These are phyloP conservation scores for Hypoxylon perforatum DNA, from an alignment of 495 filamentous ascomycete species.

Conservation along the genomic window DNA sequence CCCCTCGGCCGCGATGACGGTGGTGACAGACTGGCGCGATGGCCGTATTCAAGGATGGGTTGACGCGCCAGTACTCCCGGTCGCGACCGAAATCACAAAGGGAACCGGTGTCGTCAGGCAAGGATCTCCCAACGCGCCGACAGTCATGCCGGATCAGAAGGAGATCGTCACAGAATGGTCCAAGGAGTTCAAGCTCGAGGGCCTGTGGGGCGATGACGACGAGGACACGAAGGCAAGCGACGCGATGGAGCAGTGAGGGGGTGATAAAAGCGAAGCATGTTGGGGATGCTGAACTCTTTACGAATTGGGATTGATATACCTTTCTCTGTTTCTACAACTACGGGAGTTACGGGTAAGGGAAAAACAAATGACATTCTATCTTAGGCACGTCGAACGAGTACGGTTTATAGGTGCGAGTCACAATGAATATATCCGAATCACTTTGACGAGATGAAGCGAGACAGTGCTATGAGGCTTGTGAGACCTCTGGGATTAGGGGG, in stretches of 20 bases:
- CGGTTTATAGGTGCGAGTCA: no score
- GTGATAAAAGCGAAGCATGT: no score
- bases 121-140: neutral
- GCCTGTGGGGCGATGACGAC: slow-evolving; percentile 79
- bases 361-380: slow-evolving; percentile 3
- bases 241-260: slow-evolving; percentile 46
- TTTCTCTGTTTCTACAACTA: neutral
- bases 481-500: no score
- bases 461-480: no score
- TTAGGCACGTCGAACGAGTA: no score
- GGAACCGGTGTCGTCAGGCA: slow-evolving; percentile 46
- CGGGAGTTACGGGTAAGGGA: slow-evolving; percentile 17
- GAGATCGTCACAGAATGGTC: slow-evolving; percentile 94
- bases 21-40: slow-evolving; percentile 95
- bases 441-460: no score
- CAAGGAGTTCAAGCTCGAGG: slow-evolving; percentile 94
- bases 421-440: no score
- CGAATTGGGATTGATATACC: neutral
- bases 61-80: slow-evolving; percentile 72
- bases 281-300: neutral
- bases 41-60: slow-evolving; percentile 95
- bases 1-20: slow-evolving; percentile 85
- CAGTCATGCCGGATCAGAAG: slow-evolving; percentile 72
- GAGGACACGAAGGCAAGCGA: slow-evolving; percentile 35
- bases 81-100: slow-evolving; percentile 56